Base-by-base conservation (phyloP, 2,329 filamentous ascomycete genomes). In the Zymoseptoria ardabiliae region DNA sequence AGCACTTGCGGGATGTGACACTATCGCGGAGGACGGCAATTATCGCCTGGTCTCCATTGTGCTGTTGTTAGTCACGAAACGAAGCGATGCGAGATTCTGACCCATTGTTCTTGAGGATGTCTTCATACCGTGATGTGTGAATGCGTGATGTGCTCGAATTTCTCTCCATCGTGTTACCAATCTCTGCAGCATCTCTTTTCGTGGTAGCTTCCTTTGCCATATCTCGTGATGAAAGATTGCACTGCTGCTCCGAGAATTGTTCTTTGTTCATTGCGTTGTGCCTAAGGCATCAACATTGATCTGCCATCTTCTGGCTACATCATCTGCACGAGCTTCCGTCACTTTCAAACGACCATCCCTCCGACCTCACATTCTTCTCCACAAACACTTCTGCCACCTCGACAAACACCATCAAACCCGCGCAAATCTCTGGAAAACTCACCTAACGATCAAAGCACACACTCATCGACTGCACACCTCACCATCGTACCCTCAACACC, bases 11-110 rank as follows among this genome's bases (percentile, higher is more conserved):
- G 64, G 65, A 63, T 69, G 69, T 70, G 68, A 72, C 70, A 68
- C 68, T 73, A 63, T 71, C 72, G 72, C 70, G 71, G 71, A 70
- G 70, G 68, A 74, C 72, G 72, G 72, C 72, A 65, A 65, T 61
- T 59, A 56, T 66, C 59, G 69, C 72, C 72, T 74, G 72, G 72
- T 71, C 71, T 72, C 71, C 68, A 68, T 65, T 61, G 58, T 63
- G 63, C 61, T 61, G 61, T 60, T 57, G 61, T 55, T 68, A 66
- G 65, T 67, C 65, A 67, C 65, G 58, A 62, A 59, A 59, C 62
- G 61, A 65, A 65, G 64, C 64, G 63, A 66, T 66, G 58, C 61
- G 23, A 56, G 45, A 56, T 35, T 21, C 28, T 41, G n/a, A 54
- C 21, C 54, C 35, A 17, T 41, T 45, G 35, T 45, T 7, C 35